phyloP scores from a whole-genome alignment of 148 eudicot species.

The Rhododendron ferrugineum region DNA sequence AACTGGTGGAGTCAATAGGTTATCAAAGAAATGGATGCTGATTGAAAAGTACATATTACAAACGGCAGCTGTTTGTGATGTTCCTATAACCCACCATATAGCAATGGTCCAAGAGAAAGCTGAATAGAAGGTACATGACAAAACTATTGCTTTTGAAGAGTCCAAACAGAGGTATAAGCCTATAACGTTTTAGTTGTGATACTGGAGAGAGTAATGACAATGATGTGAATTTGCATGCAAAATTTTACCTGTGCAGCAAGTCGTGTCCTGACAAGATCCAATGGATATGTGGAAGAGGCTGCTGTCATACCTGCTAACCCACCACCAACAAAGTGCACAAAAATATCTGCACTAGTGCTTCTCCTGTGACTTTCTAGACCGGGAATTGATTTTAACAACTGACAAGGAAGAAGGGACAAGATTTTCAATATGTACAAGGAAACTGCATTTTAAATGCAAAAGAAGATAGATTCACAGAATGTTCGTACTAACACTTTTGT shows the following conservation, averaged over 20 bases:
- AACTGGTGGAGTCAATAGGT: neutral
- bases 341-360: slow-evolving; percentile 32
- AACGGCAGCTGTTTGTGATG: neutral
- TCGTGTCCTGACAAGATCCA: slow-evolving; percentile 58
- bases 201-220: neutral
- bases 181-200: neutral
- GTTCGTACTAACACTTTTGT: slow-evolving; percentile 60
- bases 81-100: neutral
- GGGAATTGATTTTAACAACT: slow-evolving; percentile 52
- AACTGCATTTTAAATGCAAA: neutral
- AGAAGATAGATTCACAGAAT: neutral
- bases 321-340: slow-evolving; percentile 67
- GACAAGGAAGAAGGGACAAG: slow-evolving; percentile 1
- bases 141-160: neutral
- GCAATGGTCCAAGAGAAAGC: neutral
- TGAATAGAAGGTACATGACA: neutral
- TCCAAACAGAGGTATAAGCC: neutral
- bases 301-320: slow-evolving; percentile 86
- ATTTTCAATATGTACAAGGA: neutral
- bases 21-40: neutral
- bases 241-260: slow-evolving; percentile 47
- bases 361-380: slow-evolving; percentile 39
- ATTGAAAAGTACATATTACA: neutral
- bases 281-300: slow-evolving; percentile 52
- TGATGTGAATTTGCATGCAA: neutral